Evolutionary conservation across 2,329 filamentous ascomycete genomes (phyloP).

Genomic region (Pyrenophora graminea): DNA sequence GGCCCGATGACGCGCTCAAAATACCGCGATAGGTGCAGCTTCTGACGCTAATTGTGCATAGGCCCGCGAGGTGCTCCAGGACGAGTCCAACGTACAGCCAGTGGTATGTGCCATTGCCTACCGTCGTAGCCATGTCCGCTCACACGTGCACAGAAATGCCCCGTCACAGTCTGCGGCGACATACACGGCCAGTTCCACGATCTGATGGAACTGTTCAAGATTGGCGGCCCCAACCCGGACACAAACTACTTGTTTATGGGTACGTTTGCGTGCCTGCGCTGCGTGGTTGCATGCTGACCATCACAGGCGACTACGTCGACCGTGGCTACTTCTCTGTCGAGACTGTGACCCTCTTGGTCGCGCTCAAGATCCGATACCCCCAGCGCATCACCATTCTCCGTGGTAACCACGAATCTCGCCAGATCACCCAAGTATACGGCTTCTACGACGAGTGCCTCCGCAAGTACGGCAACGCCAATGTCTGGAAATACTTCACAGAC

Average conservation of each 20-base stretch:
- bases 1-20: slow-evolving; percentile 1
- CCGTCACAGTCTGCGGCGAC: slow-evolving; percentile 97
- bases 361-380: slow-evolving; percentile 96
- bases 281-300: slow-evolving; percentile 19
- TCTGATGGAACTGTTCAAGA: slow-evolving; percentile 99
- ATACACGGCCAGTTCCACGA: slow-evolving; percentile 99
- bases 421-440: slow-evolving; percentile 78
- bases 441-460: slow-evolving; percentile 11
- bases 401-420: slow-evolving; percentile 81
- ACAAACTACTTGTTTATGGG: slow-evolving; percentile 99
- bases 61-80: slow-evolving; percentile 94
- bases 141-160: slow-evolving; percentile 71
- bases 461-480: slow-evolving; percentile 66
- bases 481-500: slow-evolving; percentile 80
- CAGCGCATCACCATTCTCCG: slow-evolving; percentile 97
- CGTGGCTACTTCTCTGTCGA: slow-evolving; percentile 99
- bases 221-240: slow-evolving; percentile 95
- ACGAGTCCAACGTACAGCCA: slow-evolving; percentile 98
- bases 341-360: slow-evolving; percentile 93
- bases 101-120: slow-evolving; percentile 68
- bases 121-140: slow-evolving; percentile 13
- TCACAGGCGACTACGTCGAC: slow-evolving; percentile 91
- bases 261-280: slow-evolving; percentile 42
- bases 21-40: neutral
- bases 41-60: slow-evolving; percentile 47